A percentile compares a stretch with the other conserved stretches of the same genome.
Conservation (phyloP, 805 yeast genomes). For the Sporopachydermia quercuum region DNA sequence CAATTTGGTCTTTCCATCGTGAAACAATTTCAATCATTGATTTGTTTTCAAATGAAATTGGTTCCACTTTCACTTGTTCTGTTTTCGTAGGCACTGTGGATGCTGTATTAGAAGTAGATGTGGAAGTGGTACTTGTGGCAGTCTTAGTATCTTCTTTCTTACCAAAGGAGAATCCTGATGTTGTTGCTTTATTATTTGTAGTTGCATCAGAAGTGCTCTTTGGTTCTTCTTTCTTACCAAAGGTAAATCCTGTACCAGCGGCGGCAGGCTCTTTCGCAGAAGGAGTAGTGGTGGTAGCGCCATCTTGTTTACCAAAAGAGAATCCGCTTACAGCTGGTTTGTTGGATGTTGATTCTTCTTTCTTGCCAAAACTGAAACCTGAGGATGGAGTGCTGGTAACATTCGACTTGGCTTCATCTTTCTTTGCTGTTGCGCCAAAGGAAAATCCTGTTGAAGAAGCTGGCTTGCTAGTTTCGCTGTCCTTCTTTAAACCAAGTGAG, state of each 20-base stretch:
- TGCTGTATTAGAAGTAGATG: slow-evolving; percentile 7
- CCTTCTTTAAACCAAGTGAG: no score
- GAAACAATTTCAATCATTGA: slow-evolving; percentile 85
- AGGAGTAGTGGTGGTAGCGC: slow-evolving; percentile 3
- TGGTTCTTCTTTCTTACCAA: slow-evolving; percentile 2
- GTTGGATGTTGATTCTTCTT: slow-evolving; percentile 3
- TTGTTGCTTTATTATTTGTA: slow-evolving; percentile 5
- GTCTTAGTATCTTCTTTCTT: slow-evolving; percentile 4
- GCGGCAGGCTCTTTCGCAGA: slow-evolving; percentile 1
- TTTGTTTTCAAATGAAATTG: slow-evolving; percentile 73
- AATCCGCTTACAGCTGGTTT: slow-evolving; percentile 9
- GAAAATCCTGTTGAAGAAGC: slow-evolving; percentile 4
- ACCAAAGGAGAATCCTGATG: slow-evolving; percentile 8
- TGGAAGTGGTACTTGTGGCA: slow-evolving; percentile 3
- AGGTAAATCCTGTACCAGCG: slow-evolving; percentile 2
- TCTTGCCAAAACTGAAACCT: not conserved
- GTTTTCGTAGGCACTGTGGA: slow-evolving; percentile 9
- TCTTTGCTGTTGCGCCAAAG: slow-evolving; percentile 5
- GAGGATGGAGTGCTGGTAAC: not conserved
- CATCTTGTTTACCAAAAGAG: slow-evolving; percentile 15
- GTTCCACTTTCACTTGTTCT: slow-evolving; percentile 26
- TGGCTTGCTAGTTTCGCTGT: slow-evolving; percentile 3
- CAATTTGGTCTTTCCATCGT: slow-evolving; percentile 82
- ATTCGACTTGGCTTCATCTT: no score
- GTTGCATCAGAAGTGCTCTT: slow-evolving; percentile 3